Percentiles rank a stretch among this genome's conserved stretches.
These are phyloP conservation scores for Clohesyomyces aquaticus DNA, from an alignment of 495 filamentous ascomycete genomes.

Conservation along the genomic window DNA sequence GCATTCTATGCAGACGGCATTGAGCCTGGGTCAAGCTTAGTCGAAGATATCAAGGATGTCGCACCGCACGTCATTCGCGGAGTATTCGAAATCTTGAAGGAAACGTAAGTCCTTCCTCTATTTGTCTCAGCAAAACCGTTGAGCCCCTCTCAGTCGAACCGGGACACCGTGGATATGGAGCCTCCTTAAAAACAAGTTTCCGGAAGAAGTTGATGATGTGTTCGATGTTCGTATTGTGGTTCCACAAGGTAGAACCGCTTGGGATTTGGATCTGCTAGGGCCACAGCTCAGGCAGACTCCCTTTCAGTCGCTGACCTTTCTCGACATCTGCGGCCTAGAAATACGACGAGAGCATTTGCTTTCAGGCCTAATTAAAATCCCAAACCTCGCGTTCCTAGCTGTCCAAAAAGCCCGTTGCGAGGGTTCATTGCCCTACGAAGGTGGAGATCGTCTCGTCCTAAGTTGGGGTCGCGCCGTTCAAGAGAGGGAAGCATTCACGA, in stretches of 20 bases:
- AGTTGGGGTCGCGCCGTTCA: not conserved
- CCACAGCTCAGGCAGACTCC: conserved; percentile 4
- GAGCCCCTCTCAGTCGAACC: too few relatives aligned
- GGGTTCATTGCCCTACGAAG: not conserved
- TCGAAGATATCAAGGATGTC: too few relatives aligned
- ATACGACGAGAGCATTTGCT: not conserved
- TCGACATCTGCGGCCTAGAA: conserved; percentile 8
- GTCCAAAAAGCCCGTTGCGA: conserved; percentile 7
- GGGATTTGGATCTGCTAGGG: not conserved
- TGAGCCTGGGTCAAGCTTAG: too few relatives aligned
- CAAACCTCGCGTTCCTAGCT: conserved; percentile 26
- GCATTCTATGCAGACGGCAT: conserved; percentile 13
- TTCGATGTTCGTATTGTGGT: conserved; percentile 16
- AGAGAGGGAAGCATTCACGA: not conserved
- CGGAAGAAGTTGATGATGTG: not conserved
- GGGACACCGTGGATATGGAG: too few relatives aligned
- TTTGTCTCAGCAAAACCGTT: too few relatives aligned
- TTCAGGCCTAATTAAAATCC: conserved; percentile 12
- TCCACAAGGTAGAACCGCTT: not conserved
- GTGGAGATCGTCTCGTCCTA: not conserved
- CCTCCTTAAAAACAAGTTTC: conserved; percentile 15
- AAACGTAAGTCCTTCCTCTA: conserved; percentile 16
- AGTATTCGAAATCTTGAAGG: conserved; percentile 15
- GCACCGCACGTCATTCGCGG: too few relatives aligned
- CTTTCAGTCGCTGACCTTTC: conserved; percentile 18